Evolutionary conservation across 768 basidiomycete genomes (phyloP), one percentile per base, ranked within the genome.

Genomic region (Lentinus brumalis): DNA sequence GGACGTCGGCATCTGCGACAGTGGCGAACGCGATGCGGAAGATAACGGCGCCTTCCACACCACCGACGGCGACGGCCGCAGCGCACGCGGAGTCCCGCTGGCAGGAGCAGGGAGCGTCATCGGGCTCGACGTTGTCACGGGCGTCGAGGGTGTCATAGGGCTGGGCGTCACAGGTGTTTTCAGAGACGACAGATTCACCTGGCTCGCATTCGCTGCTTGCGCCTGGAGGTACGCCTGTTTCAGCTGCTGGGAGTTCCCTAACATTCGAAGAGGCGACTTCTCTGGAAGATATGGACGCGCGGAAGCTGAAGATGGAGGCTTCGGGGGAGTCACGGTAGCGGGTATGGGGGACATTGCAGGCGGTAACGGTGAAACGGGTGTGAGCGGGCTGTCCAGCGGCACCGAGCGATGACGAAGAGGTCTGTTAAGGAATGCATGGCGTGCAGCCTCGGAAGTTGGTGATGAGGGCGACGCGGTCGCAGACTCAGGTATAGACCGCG

Each of bases 391-490:
- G 18, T 52, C 54, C 7, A 41, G 40, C 11, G 45, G 29, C 4
- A 50, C 47, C 21, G 56, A 44, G 14, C 53, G 55, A 31, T 52
- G 66, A 14, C 57, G 62, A 50, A 69, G 45, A 4, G 60, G 61
- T 29, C 67, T 52, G 40, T 61, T 64, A 6, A 69, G 38, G 45
- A 69, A 66, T 1, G 63, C 62, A 10, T 46, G 26, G 50, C 53
- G 59, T 26, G 21, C 21, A 21, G 49, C 39, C 18, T 41, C 31
- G 35, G 49, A 57, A 11, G 50, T 42, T 5, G 59, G 53, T 1
- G 63, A 52, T 2, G 56, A 57, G 16, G 56, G 53, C 21, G 53
- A 51, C 14, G 45, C n/a, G 9, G 52, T 52, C 21, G 21, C 38
- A 5, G 52, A 6, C 11, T 38, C 35, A 3, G 45, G 35, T 10